phyloP scores from a whole-genome alignment of 208 protist species.

The Balamuthia mandrillaris region DNA sequence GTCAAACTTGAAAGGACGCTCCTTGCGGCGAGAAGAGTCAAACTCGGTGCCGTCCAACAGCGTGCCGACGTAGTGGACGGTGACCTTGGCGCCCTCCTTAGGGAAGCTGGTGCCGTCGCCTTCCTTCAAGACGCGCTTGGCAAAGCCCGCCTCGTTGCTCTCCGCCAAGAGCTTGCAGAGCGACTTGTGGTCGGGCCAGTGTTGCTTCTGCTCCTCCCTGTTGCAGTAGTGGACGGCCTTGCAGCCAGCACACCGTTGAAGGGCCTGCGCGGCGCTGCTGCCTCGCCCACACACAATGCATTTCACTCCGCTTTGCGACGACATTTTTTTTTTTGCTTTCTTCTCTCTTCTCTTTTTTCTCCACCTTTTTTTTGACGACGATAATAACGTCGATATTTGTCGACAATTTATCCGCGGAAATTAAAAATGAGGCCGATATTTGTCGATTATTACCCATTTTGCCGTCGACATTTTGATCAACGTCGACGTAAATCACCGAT shows the following conservation, averaged over 20 bases:
- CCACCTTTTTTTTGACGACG: no score
- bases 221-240: constrained; percentile 7
- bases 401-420: no score
- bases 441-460: no score
- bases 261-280: not conserved
- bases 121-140: constrained; percentile 1
- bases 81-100: not conserved
- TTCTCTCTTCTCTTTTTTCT: no score
- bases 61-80: constrained; percentile 23
- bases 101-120: not conserved
- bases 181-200: constrained; percentile 22
- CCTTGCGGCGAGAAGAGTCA: constrained; percentile 24
- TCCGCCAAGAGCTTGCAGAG: constrained; percentile 36
- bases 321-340: no score
- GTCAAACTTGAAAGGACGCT: constrained; percentile 2
- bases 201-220: constrained; percentile 1
- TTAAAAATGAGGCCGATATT: no score
- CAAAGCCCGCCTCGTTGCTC: no score
- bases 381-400: no score
- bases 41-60: constrained; percentile 18
- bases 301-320: no score
- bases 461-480: no score
- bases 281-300: not conserved
- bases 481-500: no score
- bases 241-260: not conserved